These are phyloP conservation scores for Globisporangium polare DNA, from an alignment of 352 stramenopile species.

Conservation along the genomic window DNA sequence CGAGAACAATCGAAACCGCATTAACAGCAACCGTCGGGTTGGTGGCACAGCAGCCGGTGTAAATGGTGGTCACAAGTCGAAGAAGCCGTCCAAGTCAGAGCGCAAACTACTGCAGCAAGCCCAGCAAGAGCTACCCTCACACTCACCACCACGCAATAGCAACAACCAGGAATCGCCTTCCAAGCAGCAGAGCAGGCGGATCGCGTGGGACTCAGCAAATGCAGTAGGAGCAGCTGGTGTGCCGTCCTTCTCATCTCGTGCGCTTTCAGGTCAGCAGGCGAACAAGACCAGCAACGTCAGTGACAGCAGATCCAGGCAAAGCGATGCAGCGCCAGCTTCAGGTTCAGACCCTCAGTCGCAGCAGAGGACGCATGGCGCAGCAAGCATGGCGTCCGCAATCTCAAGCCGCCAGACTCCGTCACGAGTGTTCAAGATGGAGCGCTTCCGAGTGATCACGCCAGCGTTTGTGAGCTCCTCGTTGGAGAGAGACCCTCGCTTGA, in stretches of 20 bases:
- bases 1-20: conserved; percentile 1
- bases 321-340: background rate
- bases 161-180: conserved; percentile 10
- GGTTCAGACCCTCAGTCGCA: background rate
- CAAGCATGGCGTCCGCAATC: conserved; percentile 22
- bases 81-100: background rate
- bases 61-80: background rate
- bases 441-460: conserved; percentile 55
- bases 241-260: background rate
- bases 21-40: background rate
- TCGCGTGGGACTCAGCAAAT: background rate
- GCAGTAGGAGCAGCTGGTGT: background rate
- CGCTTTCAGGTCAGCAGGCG: background rate
- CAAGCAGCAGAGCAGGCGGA: background rate
- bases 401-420: conserved; percentile 33
- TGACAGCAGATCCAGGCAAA: background rate
- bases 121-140: background rate
- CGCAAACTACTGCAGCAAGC: background rate
- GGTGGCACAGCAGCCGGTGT: background rate
- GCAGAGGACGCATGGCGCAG: conserved; percentile 16
- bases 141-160: background rate
- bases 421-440: conserved; percentile 68
- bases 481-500: background rate
- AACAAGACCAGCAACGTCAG: background rate
- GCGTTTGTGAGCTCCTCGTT: conserved; percentile 25